These are phyloP conservation scores for Spizellomyces punctatus DNA, from an alignment of 192 early-diverging fungal species.

Conservation along the genomic window DNA sequence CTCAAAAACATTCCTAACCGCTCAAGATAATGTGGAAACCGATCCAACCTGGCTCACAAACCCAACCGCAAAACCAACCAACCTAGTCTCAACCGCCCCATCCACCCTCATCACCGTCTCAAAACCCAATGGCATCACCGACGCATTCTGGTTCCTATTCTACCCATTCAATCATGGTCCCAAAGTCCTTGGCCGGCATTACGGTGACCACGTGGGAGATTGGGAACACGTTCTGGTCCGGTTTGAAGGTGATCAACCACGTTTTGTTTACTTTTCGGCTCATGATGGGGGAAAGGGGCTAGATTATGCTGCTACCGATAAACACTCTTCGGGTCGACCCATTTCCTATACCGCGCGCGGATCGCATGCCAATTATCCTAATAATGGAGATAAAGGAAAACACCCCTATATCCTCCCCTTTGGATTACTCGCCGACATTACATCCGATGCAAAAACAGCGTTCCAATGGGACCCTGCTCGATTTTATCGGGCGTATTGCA, in stretches of 20 bases:
- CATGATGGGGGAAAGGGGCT: constrained; percentile 7
- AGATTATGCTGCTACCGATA: constrained; percentile 4
- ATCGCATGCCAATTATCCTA: constrained; percentile 28
- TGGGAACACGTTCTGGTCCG: constrained; percentile 20
- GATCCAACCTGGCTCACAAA: constrained; percentile 11
- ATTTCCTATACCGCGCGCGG: constrained; percentile 19
- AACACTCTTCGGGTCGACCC: neutral
- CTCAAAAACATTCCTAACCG: neutral
- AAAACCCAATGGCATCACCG: constrained; percentile 12
- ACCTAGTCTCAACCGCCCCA: neutral
- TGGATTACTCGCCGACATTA: constrained; percentile 7
- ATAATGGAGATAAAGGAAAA: constrained; percentile 19
- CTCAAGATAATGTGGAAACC: constrained; percentile 10
- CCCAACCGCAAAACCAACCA: neutral
- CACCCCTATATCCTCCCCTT: constrained; percentile 27
- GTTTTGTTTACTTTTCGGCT: constrained; percentile 19
- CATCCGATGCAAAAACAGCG: neutral
- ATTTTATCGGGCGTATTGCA: constrained; percentile 7
- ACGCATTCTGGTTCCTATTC: constrained; percentile 23
- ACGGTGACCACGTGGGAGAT: constrained; percentile 29
- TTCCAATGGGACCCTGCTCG: neutral
- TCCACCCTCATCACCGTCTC: constrained; percentile 4
- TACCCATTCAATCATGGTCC: constrained; percentile 26
- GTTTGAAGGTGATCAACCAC: neutral
- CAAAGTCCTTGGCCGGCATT: constrained; percentile 19